Conservation (phyloP, 2,329 filamentous ascomycete species). For the Trichoderma sp. region DNA sequence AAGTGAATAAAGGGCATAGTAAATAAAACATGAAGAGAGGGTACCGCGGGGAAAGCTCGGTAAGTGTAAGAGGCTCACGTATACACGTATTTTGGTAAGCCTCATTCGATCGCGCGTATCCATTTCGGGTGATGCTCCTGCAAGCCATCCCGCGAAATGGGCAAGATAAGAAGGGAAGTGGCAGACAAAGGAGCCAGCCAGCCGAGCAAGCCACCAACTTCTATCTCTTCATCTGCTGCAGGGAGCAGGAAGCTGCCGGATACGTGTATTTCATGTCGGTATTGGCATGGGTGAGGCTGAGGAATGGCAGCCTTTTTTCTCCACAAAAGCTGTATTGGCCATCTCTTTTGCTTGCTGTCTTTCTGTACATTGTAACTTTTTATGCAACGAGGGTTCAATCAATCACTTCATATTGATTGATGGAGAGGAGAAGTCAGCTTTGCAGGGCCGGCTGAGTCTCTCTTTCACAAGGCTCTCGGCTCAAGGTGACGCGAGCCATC, state of each 20-base stretch:
- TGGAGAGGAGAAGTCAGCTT: not conserved
- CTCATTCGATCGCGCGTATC: slow-evolving; percentile 10
- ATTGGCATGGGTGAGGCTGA: slow-evolving; percentile 4
- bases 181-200: not conserved
- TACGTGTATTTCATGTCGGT: not conserved
- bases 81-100: not conserved
- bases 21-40: not conserved
- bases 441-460: not conserved
- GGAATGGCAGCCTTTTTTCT: not conserved
- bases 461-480: not conserved
- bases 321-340: not conserved
- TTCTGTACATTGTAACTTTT: not conserved
- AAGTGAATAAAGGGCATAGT: not conserved
- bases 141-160: slow-evolving; percentile 1
- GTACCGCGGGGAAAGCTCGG: not conserved
- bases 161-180: not conserved
- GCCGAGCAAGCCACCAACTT: not conserved
- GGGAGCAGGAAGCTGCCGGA: not conserved
- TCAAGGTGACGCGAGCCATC: not conserved
- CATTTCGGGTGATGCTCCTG: not conserved
- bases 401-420: not conserved
- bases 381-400: too few relatives aligned
- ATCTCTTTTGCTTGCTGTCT: not conserved
- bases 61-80: not conserved
- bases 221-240: not conserved